Percentiles rank a stretch among this genome's conserved stretches.
These are phyloP conservation scores for Mortierella antarctica DNA, from an alignment of 192 early-diverging fungal genomes.

Conservation along the genomic window DNA sequence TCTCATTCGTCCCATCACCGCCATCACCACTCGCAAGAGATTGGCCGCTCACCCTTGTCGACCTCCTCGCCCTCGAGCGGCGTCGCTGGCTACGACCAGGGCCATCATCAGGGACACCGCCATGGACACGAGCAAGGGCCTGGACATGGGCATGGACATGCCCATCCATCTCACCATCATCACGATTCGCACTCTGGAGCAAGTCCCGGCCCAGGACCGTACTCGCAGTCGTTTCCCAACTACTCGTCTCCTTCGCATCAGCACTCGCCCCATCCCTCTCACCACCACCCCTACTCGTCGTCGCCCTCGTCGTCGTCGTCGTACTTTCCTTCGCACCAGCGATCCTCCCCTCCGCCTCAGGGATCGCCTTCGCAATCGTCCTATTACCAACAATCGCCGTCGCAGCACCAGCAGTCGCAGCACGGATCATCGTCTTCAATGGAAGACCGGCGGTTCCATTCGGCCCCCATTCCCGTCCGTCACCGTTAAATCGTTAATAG, in stretches of 20 bases:
- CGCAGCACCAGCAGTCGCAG: constrained; percentile 14
- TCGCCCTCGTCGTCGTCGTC: constrained; percentile 37
- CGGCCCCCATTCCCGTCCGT: constrained; percentile 49
- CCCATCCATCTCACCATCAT: constrained; percentile 10
- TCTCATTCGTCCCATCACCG: constrained; percentile 18
- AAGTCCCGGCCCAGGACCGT: constrained; percentile 33
- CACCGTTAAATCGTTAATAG: constrained; percentile 5
- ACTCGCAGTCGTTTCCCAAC: constrained; percentile 50
- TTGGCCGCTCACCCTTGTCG: constrained; percentile 40
- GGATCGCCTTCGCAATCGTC: constrained; percentile 7
- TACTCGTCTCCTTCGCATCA: constrained; percentile 23
- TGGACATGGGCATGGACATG: constrained; percentile 12
- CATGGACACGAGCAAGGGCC: neutral
- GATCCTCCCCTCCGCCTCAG: constrained; percentile 6
- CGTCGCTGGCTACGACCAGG: constrained; percentile 19
- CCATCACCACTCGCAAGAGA: constrained; percentile 42
- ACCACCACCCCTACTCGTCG: constrained; percentile 38
- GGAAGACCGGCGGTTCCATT: constrained; percentile 48
- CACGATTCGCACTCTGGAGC: constrained; percentile 19
- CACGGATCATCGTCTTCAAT: constrained; percentile 22
- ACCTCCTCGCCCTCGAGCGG: constrained; percentile 12
- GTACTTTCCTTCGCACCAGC: constrained; percentile 11
- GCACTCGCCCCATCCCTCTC: constrained; percentile 23
- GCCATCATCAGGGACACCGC: constrained; percentile 7
- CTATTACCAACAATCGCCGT: constrained; percentile 17